A percentile compares a stretch with the other conserved stretches of the same genome.
Conservation (phyloP, 768 basidiomycete species). For the Rhodotorula diobovata region DNA sequence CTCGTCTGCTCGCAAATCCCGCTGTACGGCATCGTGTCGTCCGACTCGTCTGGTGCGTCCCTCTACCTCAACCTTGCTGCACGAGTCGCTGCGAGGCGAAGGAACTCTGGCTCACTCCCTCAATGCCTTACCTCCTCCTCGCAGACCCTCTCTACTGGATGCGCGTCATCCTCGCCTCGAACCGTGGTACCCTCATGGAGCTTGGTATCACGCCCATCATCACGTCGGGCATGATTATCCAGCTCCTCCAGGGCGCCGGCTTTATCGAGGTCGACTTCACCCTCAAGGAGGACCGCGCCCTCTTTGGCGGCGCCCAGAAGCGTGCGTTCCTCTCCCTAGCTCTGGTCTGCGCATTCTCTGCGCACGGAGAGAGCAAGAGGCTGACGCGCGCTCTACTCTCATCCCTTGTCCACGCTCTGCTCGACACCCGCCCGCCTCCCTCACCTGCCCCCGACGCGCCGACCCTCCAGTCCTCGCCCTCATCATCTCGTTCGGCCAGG, state of each 20-base stretch:
- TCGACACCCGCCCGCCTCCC: neutral
- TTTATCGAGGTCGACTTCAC: conserved; percentile 96
- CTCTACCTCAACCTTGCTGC: neutral
- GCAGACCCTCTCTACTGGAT: conserved; percentile 97
- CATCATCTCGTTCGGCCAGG: conserved; percentile 91
- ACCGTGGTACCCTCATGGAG: conserved; percentile 98
- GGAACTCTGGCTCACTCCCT: neutral
- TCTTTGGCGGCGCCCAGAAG: conserved; percentile 96
- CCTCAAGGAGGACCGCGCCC: conserved; percentile 90
- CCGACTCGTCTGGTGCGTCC: conserved; percentile 68
- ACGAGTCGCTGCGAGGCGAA: no score
- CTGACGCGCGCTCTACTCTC: neutral
- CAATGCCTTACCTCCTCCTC: neutral
- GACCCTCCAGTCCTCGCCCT: conserved; percentile 77
- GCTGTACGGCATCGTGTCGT: conserved; percentile 98
- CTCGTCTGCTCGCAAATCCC: conserved; percentile 98
- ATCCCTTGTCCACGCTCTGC: no score
- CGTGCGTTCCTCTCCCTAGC: conserved; percentile 53
- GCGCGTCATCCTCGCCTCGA: conserved; percentile 97
- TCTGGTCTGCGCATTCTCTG: no score
- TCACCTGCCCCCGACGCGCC: neutral
- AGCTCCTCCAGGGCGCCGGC: conserved; percentile 94
- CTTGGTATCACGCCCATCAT: conserved; percentile 96
- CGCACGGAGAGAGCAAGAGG: neutral
- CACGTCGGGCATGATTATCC: conserved; percentile 99